Percentiles rank a stretch among this genome's conserved stretches.
Conservation (phyloP, 2,329 filamentous ascomycete species). For the Aspergillus persii region DNA sequence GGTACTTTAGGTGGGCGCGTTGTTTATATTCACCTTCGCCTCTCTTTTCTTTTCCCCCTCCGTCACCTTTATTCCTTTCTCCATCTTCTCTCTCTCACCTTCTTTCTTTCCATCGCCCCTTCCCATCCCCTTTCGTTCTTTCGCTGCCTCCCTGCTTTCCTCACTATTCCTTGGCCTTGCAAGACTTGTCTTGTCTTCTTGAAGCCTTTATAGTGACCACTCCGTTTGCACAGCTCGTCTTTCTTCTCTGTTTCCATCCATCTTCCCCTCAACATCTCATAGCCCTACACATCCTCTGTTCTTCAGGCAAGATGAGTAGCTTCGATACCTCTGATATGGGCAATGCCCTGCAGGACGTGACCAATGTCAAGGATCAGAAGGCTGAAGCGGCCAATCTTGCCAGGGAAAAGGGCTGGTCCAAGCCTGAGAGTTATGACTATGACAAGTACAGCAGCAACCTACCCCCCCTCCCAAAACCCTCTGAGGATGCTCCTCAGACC, state of each 20-base stretch:
- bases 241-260: not conserved
- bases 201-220: no score
- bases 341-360: constrained; percentile 21
- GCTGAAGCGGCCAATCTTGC: constrained; percentile 31
- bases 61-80: not conserved
- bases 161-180: not conserved
- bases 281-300: not conserved
- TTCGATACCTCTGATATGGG: constrained; percentile 23
- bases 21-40: constrained; percentile 1
- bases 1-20: not conserved
- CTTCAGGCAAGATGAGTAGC: constrained; percentile 14
- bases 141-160: not conserved
- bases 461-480: constrained; percentile 13
- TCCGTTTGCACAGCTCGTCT: not conserved
- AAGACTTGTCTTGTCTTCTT: not conserved
- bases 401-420: constrained; percentile 39
- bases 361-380: constrained; percentile 19
- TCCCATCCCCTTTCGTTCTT: not conserved
- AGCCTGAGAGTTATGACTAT: constrained; percentile 40
- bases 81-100: not conserved
- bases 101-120: not conserved
- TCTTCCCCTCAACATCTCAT: not conserved
- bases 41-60: not conserved
- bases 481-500: constrained; percentile 15
- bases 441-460: constrained; percentile 24